These are phyloP conservation scores for Golubevia sp. DNA, from an alignment of 1,284 basidiomycete genomes.

Conservation along the genomic window DNA sequence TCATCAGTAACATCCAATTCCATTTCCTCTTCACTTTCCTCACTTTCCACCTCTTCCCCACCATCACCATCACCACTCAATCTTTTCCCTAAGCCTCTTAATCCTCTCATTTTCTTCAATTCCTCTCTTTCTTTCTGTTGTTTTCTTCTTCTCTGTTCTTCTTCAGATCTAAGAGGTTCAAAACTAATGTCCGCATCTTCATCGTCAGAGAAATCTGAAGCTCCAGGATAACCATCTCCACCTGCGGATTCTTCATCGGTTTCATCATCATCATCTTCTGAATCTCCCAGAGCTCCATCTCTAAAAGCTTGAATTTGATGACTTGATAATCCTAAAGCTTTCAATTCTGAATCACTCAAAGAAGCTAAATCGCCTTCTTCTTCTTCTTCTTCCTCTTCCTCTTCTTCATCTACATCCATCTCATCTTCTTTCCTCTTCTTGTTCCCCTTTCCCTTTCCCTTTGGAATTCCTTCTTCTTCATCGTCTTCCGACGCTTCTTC, in stretches of 20 bases:
- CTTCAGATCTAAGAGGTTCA: constrained; percentile 51
- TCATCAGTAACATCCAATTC: constrained; percentile 15
- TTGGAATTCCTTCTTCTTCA: constrained; percentile 10
- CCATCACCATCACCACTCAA: constrained; percentile 14
- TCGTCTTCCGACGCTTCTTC: constrained; percentile 28
- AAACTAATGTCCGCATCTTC: constrained; percentile 25
- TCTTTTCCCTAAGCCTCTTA: constrained; percentile 6
- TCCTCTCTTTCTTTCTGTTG: constrained; percentile 33
- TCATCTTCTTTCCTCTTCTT: constrained; percentile 20
- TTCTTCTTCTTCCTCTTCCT: constrained; percentile 12
- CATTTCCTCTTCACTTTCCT: constrained; percentile 20
- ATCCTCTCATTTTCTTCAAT: constrained; percentile 16
- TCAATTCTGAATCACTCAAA: neutral
- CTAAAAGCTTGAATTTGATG: neutral
- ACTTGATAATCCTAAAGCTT: neutral
- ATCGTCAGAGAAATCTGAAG: constrained; percentile 49
- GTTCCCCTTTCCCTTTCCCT: constrained; percentile 14
- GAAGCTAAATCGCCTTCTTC: constrained; percentile 9
- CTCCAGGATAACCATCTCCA: constrained; percentile 39
- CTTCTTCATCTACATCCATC: constrained; percentile 23
- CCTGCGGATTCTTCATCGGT: constrained; percentile 4
- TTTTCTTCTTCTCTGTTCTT: constrained; percentile 42
- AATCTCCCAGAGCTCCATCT: neutral
- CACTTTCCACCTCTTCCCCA: constrained; percentile 11
- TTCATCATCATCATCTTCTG: neutral